Percentiles rank a stretch among this genome's conserved stretches.
Evolutionary conservation across 352 stramenopile genomes (phyloP).

Genomic region (Phytophthora boehmeriae): DNA sequence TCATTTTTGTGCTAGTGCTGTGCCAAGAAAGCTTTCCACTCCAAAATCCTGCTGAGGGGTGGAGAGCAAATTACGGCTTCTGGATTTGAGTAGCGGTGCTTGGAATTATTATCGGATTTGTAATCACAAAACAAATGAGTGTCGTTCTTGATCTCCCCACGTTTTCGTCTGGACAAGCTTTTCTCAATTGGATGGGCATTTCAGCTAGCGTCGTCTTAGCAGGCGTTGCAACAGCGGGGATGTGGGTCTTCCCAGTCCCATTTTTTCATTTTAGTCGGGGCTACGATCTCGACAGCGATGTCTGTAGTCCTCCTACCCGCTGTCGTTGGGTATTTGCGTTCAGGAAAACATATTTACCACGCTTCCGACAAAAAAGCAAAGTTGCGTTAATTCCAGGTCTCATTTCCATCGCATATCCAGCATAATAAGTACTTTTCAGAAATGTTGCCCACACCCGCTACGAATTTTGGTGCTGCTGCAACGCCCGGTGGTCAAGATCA

Average conservation of each 20-base stretch:
- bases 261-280: constrained; percentile 26
- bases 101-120: constrained; percentile 19
- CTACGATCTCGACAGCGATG: constrained; percentile 6
- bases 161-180: constrained; percentile 10
- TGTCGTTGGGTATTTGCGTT: constrained; percentile 16
- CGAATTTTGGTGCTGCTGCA: constrained; percentile 20
- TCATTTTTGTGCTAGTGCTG: not conserved
- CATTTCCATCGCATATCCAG: constrained; percentile 24
- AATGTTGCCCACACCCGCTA: constrained; percentile 11
- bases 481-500: constrained; percentile 8
- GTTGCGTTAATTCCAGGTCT: constrained; percentile 12
- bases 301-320: constrained; percentile 15
- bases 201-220: constrained; percentile 8
- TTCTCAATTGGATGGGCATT: constrained; percentile 12
- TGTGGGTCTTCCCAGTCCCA: constrained; percentile 27
- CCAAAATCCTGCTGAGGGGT: constrained; percentile 1
- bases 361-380: constrained; percentile 6
- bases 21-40: constrained; percentile 4
- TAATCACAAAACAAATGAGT: constrained; percentile 11
- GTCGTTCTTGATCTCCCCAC: constrained; percentile 23
- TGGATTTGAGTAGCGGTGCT: constrained; percentile 10
- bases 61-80: constrained; percentile 6
- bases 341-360: constrained; percentile 8
- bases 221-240: constrained; percentile 14
- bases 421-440: constrained; percentile 23